Percentiles rank a stretch among this genome's conserved stretches.
phyloP scores from a whole-genome alignment of 345 rosid species.

The Salix dunnii region DNA sequence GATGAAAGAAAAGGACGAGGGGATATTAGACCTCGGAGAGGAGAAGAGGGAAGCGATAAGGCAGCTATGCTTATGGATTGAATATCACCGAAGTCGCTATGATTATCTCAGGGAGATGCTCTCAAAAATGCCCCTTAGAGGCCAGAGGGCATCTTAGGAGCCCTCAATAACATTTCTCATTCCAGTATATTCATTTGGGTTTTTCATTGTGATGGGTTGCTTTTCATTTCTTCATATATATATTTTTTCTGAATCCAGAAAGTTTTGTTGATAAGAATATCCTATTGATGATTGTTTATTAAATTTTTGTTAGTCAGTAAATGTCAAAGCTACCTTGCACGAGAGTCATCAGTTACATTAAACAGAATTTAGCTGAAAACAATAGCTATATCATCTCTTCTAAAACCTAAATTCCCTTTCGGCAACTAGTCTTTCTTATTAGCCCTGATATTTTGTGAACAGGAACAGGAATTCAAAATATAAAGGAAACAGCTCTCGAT shows the following conservation, averaged over 20 bases:
- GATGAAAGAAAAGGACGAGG: slow-evolving; percentile 47
- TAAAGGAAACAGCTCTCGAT: too few relatives aligned
- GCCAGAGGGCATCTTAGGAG: slow-evolving; percentile 28
- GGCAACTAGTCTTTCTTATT: too few relatives aligned
- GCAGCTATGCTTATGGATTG: slow-evolving; percentile 80
- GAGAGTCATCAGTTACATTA: background rate
- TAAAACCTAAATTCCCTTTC: background rate
- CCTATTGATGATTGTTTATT: background rate
- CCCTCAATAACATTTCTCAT: background rate
- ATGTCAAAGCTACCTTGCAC: background rate
- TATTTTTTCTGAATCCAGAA: slow-evolving; percentile 1
- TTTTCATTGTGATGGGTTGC: background rate
- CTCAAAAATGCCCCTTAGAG: slow-evolving; percentile 34
- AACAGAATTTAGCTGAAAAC: background rate
- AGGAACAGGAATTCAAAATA: too few relatives aligned
- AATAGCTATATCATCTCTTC: background rate
- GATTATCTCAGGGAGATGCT: slow-evolving; percentile 54
- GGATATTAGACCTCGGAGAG: slow-evolving; percentile 48
- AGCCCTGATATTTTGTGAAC: too few relatives aligned
- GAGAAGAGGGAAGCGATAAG: slow-evolving; percentile 91
- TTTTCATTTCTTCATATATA: background rate
- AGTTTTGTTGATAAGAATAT: background rate
- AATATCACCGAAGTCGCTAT: slow-evolving; percentile 64
- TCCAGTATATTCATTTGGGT: background rate
- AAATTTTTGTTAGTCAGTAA: background rate